Base-by-base conservation (phyloP, 1,284 basidiomycete species). In the Serendipita sp. region DNA sequence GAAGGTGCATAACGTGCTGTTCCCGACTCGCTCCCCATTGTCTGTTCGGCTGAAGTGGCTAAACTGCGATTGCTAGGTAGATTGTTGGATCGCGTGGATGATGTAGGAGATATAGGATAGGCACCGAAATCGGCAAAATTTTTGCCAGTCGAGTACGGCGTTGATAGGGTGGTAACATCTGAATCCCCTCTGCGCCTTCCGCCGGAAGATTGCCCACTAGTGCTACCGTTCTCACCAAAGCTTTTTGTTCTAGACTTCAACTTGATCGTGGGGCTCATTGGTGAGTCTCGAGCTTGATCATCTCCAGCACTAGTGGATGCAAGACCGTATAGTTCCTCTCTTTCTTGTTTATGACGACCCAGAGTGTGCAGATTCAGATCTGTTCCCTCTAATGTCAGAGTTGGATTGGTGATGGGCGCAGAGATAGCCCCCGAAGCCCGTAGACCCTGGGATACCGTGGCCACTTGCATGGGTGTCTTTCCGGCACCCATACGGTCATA, bases 351-450 rank as follows among this genome's bases (percentile, higher is more conserved):
- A 58, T 44, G 22, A 29, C 64, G 61, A 15, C 50, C 38, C 10
- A 60, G 13, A 64, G 79, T 76, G 71, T 83, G 60, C 15, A 65
- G 53, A 61, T 70, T 86, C 68, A 87, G 73, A 66, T 87, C 85
- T 12, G 83, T 83, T 58, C 87, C 87, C 68, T 79, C 76, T 62
- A 78, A 65, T 2, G 85, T 87, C 61, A 89, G 79, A 6, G 82
- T 81, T 12, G 87, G 87, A 69, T 89, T 89, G 15, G 87, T 87
- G 68, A 84, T 83, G 3, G 87, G 87, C 3, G 87, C 87, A 45
- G 85, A 88, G 65, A 89, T 89, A 44, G 61, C 69, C 26, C 61
- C 60, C 44, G 66, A 58, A 38, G 77, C 77, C 69, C 81, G 76
- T 49, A 83, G 70, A 41, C 78, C 81, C 69, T 84, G 82, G 34